Evolutionary conservation across 352 stramenopile genomes (phyloP).

Genomic region (Pythium volutum): DNA sequence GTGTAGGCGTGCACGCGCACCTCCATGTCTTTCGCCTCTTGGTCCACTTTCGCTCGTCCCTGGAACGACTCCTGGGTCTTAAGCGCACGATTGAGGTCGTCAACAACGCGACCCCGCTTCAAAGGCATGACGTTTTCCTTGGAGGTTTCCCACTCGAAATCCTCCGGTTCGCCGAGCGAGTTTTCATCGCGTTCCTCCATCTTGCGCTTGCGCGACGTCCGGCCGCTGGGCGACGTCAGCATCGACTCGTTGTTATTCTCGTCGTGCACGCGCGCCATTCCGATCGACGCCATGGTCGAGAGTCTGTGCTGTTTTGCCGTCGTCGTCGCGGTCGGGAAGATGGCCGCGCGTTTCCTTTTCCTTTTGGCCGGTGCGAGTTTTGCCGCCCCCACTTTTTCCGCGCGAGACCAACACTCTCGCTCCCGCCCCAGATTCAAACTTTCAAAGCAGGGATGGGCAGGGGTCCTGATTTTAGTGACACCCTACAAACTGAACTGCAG

Average conservation of each 20-base stretch:
- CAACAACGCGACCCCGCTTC: conserved; percentile 73
- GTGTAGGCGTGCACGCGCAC: conserved; percentile 40
- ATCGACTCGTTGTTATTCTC: conserved; percentile 23
- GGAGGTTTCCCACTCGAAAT: conserved; percentile 81
- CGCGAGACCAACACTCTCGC: conserved; percentile 19
- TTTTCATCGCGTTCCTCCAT: conserved; percentile 29
- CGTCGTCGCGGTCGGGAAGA: background rate
- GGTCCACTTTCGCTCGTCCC: conserved; percentile 51
- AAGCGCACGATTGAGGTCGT: conserved; percentile 73
- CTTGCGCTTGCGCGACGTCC: conserved; percentile 34
- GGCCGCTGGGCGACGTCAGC: conserved; percentile 16
- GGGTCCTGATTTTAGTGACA: background rate
- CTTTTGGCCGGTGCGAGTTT: background rate
- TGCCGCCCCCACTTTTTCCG: conserved; percentile 12
- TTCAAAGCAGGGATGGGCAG: conserved; percentile 14
- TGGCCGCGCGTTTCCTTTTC: background rate
- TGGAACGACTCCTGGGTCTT: conserved; percentile 61
- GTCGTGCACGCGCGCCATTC: conserved; percentile 16
- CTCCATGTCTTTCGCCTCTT: conserved; percentile 52
- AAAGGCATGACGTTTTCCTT: conserved; percentile 90
- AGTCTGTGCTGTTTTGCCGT: background rate
- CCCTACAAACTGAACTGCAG: no score
- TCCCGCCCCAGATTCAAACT: conserved; percentile 6
- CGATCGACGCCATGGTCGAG: conserved; percentile 16
- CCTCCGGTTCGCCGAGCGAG: conserved; percentile 22